Evolutionary conservation across 1,284 basidiomycete genomes (phyloP).

Genomic region (Neonothopanus nambi): DNA sequence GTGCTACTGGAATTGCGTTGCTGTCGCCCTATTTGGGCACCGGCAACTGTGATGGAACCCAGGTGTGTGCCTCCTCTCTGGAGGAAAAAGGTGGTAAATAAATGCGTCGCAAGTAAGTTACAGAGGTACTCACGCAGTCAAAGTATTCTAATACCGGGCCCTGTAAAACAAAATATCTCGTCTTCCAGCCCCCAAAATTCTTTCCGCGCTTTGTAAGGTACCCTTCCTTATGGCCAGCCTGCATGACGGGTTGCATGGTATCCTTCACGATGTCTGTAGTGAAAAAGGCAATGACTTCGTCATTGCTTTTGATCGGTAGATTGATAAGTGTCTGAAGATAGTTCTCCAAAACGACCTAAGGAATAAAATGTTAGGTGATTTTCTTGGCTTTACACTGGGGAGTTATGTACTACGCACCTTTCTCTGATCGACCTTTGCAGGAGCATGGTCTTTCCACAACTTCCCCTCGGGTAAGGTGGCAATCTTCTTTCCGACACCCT

Average conservation of each 20-base stretch:
- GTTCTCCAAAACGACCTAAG: slow-evolving; percentile 76
- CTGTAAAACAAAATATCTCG: slow-evolving; percentile 90
- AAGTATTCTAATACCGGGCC: slow-evolving; percentile 91
- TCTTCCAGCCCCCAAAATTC: slow-evolving; percentile 97
- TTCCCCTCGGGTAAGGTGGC: slow-evolving; percentile 85
- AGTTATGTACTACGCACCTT: slow-evolving; percentile 61
- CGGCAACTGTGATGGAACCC: slow-evolving; percentile 84
- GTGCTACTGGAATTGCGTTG: slow-evolving; percentile 53
- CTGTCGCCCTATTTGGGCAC: slow-evolving; percentile 82
- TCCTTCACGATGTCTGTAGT: slow-evolving; percentile 85
- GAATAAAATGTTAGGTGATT: slow-evolving; percentile 7
- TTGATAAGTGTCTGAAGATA: slow-evolving; percentile 88
- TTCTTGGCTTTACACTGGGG: slow-evolving; percentile 4
- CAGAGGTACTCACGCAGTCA: slow-evolving; percentile 72
- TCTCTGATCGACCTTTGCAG: slow-evolving; percentile 92
- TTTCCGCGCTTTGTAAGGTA: slow-evolving; percentile 96
- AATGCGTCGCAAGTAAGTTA: slow-evolving; percentile 12
- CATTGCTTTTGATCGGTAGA: slow-evolving; percentile 84
- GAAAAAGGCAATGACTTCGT: slow-evolving; percentile 91
- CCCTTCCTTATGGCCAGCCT: slow-evolving; percentile 89
- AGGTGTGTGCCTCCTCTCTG: slow-evolving; percentile 89
- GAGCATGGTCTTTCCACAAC: slow-evolving; percentile 96
- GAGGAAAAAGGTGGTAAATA: slow-evolving; percentile 19
- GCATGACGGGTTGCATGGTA: slow-evolving; percentile 70
- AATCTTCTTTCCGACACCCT: slow-evolving; percentile 76